A percentile compares a stretch with the other conserved stretches of the same genome.
These are phyloP conservation scores for Mycena albidolilacea DNA, from an alignment of 768 basidiomycete genomes.

Conservation along the genomic window DNA sequence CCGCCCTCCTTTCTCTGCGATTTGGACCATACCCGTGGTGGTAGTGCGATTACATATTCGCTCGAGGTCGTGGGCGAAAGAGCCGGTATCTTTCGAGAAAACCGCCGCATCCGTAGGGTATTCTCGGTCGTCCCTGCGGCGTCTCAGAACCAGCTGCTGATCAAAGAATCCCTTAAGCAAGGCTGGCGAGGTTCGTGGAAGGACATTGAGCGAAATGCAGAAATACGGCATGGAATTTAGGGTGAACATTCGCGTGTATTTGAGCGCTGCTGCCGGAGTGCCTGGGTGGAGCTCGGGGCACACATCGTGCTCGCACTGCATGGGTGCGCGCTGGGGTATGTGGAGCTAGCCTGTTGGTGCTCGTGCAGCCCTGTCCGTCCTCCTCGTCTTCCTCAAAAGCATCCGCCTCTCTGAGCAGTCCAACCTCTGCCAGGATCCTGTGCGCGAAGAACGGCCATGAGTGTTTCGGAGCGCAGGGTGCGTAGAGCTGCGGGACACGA, in stretches of 20 bases:
- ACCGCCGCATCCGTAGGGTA: constrained; percentile 25
- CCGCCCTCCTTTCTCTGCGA: constrained; percentile 28
- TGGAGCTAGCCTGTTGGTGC: too few species aligned
- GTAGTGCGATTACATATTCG: constrained; percentile 17
- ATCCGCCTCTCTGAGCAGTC: too few species aligned
- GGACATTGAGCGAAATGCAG: not conserved
- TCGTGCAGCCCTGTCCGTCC: too few species aligned
- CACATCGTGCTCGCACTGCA: too few species aligned
- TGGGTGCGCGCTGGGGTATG: too few species aligned
- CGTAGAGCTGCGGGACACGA: too few species aligned
- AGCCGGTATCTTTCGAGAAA: constrained; percentile 19
- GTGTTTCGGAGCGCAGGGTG: too few species aligned
- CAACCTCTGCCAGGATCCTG: too few species aligned
- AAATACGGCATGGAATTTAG: constrained; percentile 25
- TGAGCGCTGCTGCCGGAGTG: too few species aligned
- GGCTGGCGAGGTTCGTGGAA: constrained; percentile 21
- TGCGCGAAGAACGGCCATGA: too few species aligned
- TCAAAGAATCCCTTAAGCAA: constrained; percentile 18
- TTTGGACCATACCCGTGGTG: not conserved
- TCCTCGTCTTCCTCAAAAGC: too few species aligned
- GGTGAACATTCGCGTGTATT: constrained; percentile 20
- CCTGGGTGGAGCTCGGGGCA: too few species aligned
- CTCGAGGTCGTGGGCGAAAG: constrained; percentile 31
- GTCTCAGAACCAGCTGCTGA: constrained; percentile 3
- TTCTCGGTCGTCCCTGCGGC: constrained; percentile 26